Base-by-base conservation (phyloP, 1,284 basidiomycete species). In the Trichosporon sp. region DNA sequence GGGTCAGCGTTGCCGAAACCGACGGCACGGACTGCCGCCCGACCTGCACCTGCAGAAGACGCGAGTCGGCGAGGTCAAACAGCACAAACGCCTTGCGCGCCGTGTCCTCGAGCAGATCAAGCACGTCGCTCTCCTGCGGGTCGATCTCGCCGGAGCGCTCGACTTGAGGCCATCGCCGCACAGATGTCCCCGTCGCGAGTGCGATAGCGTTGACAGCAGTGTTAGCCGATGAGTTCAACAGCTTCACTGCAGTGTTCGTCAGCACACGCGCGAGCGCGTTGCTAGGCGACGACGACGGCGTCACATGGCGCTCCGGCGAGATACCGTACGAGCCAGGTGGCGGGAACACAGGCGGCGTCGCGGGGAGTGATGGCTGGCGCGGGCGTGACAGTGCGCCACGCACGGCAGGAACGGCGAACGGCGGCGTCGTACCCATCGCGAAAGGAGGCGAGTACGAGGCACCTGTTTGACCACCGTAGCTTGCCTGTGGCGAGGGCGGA, bases 41-140 rank as follows among this genome's bases (percentile, higher is more conserved):
- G 16, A 70, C 69, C 66, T 72, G 73, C 61, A 70, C 79, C 12
- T 89, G 90, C 68, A 92, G 90, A 74, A 96, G 91, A 88, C 95
- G 93, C 81, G 91, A 90, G 83, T 98, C 96, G 43, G 93, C 96
- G 88, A 96, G 96, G 75, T 93, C 91, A 68, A 92, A 92, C 69
- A 98, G 85, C 46, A 96, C 94, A 74, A 93, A 92, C 31, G 96
- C 95, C 87, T 98, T 98, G 86, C 97, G 94, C 10, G 94, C 96
- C 0, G 95, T 84, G 74, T 96, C 92, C 80, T 98, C 95, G 51
- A 98, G 86, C 21, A 84, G 83, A 1, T 86, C 88, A 10, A 98
- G 85, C 7, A 98, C 84, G 70, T 89, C 89, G 71, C 93, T 92
- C 76, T 98, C 95, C 67, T 91, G 86, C 0, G 92, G 90, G 77